phyloP scores from a whole-genome alignment of 371 early-diverging fungal genomes.

The Mucor saturninus region DNA sequence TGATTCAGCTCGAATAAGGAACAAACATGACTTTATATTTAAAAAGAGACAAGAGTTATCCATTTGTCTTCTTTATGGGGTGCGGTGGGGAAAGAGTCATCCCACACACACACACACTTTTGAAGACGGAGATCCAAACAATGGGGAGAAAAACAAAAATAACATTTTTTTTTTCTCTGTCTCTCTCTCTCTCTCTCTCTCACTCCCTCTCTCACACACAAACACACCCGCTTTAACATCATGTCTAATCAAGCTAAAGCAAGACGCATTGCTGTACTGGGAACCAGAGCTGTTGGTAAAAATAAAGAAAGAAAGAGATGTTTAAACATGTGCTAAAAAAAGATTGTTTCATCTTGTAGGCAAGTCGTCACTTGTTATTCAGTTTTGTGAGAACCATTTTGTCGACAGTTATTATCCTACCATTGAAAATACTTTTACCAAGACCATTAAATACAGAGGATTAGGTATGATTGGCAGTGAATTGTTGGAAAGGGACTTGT shows the following conservation, averaged over 20 bases:
- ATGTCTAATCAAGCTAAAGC: constrained; percentile 48
- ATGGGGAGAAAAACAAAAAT: no score
- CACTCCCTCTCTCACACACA: no score
- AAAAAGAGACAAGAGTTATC: no score
- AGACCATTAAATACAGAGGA: constrained; percentile 79
- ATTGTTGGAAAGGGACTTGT: no score
- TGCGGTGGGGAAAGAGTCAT: no score
- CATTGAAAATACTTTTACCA: constrained; percentile 91
- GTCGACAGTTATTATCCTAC: constrained; percentile 85
- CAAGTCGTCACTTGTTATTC: constrained; percentile 90
- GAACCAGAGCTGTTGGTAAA: constrained; percentile 87
- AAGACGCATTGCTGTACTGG: constrained; percentile 79
- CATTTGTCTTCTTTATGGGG: no score
- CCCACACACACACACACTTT: no score
- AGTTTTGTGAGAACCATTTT: constrained; percentile 93
- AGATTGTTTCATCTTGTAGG: constrained; percentile 42
- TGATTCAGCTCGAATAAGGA: no score
- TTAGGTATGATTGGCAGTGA: constrained; percentile 45
- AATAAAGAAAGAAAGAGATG: background rate
- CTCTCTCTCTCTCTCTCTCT: constrained; percentile 3
- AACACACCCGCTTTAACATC: background rate
- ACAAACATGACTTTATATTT: no score
- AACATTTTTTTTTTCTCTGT: background rate
- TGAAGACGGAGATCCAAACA: no score
- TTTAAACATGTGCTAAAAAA: background rate